These are phyloP conservation scores for Lophiotrema nucula DNA, from an alignment of 495 filamentous ascomycete species.

Conservation along the genomic window DNA sequence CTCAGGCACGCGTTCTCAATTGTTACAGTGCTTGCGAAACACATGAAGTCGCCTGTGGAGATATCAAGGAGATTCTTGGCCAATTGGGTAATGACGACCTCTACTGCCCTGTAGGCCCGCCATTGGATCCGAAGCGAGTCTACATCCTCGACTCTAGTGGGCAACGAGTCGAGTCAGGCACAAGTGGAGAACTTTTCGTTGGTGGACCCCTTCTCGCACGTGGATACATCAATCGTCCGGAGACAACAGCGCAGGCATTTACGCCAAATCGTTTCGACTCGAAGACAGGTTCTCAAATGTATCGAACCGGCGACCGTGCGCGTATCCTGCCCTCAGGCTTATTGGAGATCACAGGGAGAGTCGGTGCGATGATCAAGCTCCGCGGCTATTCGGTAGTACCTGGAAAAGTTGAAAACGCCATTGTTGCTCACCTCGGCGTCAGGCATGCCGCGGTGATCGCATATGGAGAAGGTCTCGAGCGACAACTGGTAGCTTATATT, in stretches of 20 bases:
- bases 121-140: constrained; percentile 53
- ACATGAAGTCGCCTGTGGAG: constrained; percentile 69
- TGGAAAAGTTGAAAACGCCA: constrained; percentile 56
- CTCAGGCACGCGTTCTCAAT: constrained; percentile 63
- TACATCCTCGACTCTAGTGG: constrained; percentile 61
- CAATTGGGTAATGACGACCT: constrained; percentile 54
- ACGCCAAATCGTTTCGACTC: constrained; percentile 30
- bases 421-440: constrained; percentile 59
- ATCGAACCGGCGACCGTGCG: constrained; percentile 39
- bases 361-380: constrained; percentile 42
- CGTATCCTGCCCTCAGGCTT: constrained; percentile 40
- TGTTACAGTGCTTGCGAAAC: constrained; percentile 72
- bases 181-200: constrained; percentile 39
- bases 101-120: constrained; percentile 61
- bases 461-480: constrained; percentile 64
- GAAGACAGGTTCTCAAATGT: constrained; percentile 38
- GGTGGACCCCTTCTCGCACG: constrained; percentile 38
- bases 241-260: constrained; percentile 40
- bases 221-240: constrained; percentile 40
- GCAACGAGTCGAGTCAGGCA: constrained; percentile 46
- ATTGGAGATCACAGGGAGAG: constrained; percentile 41
- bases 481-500: constrained; percentile 66
- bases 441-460: constrained; percentile 58
- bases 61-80: constrained; percentile 62
- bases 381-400: constrained; percentile 42